Conservation (phyloP, 306 rosid genomes). For the Quercus variabilis region DNA sequence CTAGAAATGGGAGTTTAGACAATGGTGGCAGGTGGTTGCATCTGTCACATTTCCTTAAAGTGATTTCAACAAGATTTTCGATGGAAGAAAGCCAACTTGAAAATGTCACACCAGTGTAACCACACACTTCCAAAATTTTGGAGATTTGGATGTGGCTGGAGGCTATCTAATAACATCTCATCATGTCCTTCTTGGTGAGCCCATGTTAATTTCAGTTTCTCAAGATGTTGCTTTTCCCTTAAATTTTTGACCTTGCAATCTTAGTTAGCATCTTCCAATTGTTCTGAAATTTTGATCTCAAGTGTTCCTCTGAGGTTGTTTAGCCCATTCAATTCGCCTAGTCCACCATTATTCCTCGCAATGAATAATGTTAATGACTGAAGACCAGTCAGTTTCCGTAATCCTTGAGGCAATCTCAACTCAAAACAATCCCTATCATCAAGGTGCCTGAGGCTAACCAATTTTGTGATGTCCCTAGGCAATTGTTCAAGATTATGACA, state of each 20-base stretch:
- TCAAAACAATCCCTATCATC: conserved; percentile 7
- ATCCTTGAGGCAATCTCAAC: conserved; percentile 19
- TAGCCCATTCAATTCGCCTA: too few relatives aligned
- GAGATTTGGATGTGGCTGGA: conserved; percentile 27
- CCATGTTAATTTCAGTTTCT: conserved; percentile 23
- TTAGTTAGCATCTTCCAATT: too few relatives aligned
- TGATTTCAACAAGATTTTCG: background rate
- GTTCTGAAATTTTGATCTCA: too few relatives aligned
- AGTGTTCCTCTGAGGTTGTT: too few relatives aligned
- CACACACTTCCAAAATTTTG: background rate
- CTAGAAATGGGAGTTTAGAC: background rate
- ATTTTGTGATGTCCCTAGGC: conserved; percentile 18
- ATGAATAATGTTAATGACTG: too few relatives aligned
- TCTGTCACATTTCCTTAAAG: fast-evolving
- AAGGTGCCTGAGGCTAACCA: conserved; percentile 25
- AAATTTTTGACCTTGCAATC: conserved; percentile 6
- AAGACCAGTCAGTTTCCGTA: background rate
- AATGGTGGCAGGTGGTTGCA: background rate
- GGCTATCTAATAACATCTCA: conserved; percentile 25
- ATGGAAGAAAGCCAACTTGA: conserved; percentile 4
- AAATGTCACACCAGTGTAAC: conserved; percentile 18
- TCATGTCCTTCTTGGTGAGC: background rate
- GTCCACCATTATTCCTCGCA: too few relatives aligned
- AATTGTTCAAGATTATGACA: conserved; percentile 7
- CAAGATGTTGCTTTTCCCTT: conserved; percentile 15